A percentile compares a stretch with the other conserved stretches of the same genome.
phyloP scores from a whole-genome alignment of 2,329 filamentous ascomycete species.

The Fusarium pseudocircinatum region DNA sequence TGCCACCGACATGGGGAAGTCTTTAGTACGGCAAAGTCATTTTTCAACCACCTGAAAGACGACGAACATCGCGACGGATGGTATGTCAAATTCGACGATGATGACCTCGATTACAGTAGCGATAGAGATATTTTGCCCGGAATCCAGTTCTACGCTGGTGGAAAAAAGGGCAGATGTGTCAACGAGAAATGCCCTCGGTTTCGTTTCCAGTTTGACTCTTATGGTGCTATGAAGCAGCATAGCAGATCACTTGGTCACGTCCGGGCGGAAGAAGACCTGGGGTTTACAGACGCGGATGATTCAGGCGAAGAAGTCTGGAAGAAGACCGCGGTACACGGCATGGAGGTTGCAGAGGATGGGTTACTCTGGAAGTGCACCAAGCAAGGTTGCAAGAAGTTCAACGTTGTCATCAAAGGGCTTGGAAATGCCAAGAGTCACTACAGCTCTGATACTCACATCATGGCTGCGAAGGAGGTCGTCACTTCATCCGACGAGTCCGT shows the following conservation, averaged over 20 bases:
- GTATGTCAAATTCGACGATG: neutral
- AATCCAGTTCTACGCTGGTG: neutral
- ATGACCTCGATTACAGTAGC: neutral
- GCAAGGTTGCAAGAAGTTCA: constrained; percentile 14
- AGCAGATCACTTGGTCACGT: constrained; percentile 6
- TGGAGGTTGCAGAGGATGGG: constrained; percentile 2
- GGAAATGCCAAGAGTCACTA: constrained; percentile 3
- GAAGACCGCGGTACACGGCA: constrained; percentile 7
- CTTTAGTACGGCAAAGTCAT: constrained; percentile 3
- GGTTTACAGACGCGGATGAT: neutral
- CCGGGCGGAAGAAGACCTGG: neutral
- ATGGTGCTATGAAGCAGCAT: constrained; percentile 3
- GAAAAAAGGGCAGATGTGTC: neutral
- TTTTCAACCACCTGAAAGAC: constrained; percentile 21
- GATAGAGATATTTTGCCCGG: neutral
- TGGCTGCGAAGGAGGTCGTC: neutral
- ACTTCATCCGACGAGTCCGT: constrained; percentile 5
- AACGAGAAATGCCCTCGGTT: constrained; percentile 15
- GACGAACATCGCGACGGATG: constrained; percentile 5
- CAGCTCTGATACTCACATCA: neutral
- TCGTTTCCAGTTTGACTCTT: neutral
- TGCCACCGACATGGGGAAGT: constrained; percentile 17
- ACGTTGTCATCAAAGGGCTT: neutral
- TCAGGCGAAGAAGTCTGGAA: neutral
- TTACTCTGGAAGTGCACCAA: constrained; percentile 16